Percentiles rank a stretch among this genome's conserved stretches.
phyloP scores from a whole-genome alignment of 1,139 yeast species.

The Scheffersomyces parashehatae region DNA sequence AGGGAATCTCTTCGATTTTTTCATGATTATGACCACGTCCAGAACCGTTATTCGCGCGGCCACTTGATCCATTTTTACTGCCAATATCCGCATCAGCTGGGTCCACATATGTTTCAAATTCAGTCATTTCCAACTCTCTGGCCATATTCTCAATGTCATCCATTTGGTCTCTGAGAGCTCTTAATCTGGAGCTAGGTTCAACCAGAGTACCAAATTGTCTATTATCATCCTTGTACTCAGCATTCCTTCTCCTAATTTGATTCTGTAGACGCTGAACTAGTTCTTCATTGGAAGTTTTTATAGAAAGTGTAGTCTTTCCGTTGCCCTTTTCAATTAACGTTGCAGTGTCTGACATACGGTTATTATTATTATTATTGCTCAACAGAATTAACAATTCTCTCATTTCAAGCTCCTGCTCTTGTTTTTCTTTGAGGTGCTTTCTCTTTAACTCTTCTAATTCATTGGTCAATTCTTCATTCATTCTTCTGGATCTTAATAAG shows the following conservation, averaged over 20 bases:
- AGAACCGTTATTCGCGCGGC: background rate
- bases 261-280: slow-evolving; percentile 53
- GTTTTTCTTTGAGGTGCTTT: slow-evolving; percentile 73
- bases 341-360: slow-evolving; percentile 17
- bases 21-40: slow-evolving; percentile 4
- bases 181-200: slow-evolving; percentile 76
- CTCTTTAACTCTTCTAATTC: slow-evolving; percentile 75
- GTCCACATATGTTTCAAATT: slow-evolving; percentile 53
- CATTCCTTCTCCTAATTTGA: slow-evolving; percentile 62
- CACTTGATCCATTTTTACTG: background rate
- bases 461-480: slow-evolving; percentile 60
- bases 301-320: slow-evolving; percentile 40
- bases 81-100: slow-evolving; percentile 9
- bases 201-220: slow-evolving; percentile 57
- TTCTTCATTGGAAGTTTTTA: slow-evolving; percentile 43
- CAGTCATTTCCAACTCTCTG: slow-evolving; percentile 82
- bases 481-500: slow-evolving; percentile 63
- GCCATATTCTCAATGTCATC: slow-evolving; percentile 84
- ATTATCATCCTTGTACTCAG: slow-evolving; percentile 59
- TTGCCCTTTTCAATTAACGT: slow-evolving; percentile 19
- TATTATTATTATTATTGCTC: slow-evolving; percentile 37
- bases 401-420: slow-evolving; percentile 84
- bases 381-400: slow-evolving; percentile 79
- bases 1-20: slow-evolving; percentile 11
- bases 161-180: slow-evolving; percentile 81